phyloP scores from a whole-genome alignment of 208 protist species.

The Tritrichomonas musculus region DNA sequence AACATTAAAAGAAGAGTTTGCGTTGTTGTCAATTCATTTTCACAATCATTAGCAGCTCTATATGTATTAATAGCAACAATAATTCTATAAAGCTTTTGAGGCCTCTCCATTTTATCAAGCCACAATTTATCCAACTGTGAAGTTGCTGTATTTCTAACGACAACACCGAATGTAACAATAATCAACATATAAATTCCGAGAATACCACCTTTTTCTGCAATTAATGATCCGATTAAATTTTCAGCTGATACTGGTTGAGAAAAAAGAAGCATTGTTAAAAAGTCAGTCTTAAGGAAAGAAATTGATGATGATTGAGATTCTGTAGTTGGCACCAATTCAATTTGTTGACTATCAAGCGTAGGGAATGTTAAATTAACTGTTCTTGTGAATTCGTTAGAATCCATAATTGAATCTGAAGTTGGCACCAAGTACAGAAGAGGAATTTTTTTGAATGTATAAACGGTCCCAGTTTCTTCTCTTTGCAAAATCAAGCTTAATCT shows the following conservation, averaged over 20 bases:
- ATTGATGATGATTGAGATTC: too few relatives aligned
- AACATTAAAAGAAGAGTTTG: not conserved
- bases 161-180: not conserved
- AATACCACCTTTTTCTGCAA: not conserved
- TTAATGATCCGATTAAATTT: not conserved
- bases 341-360: not conserved
- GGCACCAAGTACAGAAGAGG: not conserved
- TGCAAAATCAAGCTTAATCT: too few relatives aligned
- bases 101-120: not conserved
- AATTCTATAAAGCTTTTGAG: not conserved
- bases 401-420: not conserved
- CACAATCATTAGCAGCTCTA: not conserved
- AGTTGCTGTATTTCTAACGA: not conserved
- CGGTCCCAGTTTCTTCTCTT: not conserved
- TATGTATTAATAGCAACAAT: not conserved
- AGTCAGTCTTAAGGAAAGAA: too few relatives aligned
- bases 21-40: not conserved
- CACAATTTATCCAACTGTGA: not conserved
- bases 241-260: not conserved
- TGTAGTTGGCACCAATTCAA: too few relatives aligned
- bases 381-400: not conserved
- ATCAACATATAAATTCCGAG: not conserved
- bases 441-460: not conserved
- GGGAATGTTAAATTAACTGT: not conserved
- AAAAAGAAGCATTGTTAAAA: not conserved